Evolutionary conservation across 768 basidiomycete species (phyloP).

Genomic region (Tremella fuciformis): DNA sequence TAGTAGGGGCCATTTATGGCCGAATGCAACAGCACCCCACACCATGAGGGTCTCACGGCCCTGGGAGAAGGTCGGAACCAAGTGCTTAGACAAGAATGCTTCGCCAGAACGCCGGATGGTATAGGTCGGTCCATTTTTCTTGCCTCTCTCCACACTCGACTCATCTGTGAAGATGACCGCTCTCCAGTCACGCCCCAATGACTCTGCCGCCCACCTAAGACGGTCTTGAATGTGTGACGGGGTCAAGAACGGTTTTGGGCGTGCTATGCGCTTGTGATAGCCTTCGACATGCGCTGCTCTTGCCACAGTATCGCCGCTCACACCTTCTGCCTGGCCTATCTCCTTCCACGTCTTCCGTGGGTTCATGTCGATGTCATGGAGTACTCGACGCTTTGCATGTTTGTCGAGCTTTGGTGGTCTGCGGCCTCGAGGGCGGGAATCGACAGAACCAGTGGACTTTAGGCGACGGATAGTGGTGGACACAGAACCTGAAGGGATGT

Average conservation of each 20-base stretch:
- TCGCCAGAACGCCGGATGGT: constrained; percentile 1
- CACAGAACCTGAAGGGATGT: too few relatives aligned
- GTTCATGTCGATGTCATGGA: not conserved
- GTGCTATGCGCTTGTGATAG: not conserved
- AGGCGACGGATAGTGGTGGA: too few relatives aligned
- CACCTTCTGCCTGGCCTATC: not conserved
- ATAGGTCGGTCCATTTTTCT: not conserved
- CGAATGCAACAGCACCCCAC: too few relatives aligned
- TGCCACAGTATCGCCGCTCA: not conserved
- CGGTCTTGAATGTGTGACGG: not conserved
- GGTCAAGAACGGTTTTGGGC: not conserved
- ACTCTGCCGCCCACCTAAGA: not conserved
- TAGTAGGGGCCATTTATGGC: constrained; percentile 1
- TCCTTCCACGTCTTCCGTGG: not conserved
- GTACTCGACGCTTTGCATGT: not conserved
- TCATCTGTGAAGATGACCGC: constrained; percentile 2
- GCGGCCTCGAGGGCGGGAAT: not conserved
- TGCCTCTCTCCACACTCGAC: not conserved
- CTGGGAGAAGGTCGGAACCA: not conserved
- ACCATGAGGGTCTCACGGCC: not conserved
- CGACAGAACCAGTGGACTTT: too few relatives aligned
- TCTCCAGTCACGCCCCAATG: not conserved
- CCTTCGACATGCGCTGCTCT: not conserved
- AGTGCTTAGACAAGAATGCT: constrained; percentile 1
- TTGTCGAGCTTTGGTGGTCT: not conserved